phyloP scores from a whole-genome alignment of 2,329 filamentous ascomycete genomes.

The Claviceps humidiphila region DNA sequence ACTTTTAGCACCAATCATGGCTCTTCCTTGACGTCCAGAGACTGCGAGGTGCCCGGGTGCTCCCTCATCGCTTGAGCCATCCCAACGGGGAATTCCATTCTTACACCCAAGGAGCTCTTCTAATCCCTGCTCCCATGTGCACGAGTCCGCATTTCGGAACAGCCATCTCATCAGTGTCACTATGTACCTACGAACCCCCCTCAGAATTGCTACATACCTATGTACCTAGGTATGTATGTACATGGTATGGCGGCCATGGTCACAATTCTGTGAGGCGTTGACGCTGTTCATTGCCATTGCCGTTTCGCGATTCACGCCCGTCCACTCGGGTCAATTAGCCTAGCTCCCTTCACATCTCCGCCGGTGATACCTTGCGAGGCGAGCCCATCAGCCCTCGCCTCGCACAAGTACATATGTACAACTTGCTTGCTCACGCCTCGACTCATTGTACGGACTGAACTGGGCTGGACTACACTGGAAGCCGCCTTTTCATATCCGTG shows the following conservation, averaged over 20 bases:
- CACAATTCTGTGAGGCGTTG: too few species aligned
- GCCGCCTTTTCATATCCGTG: neutral
- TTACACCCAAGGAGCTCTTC: neutral
- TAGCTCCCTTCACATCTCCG: neutral
- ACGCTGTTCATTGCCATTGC: too few species aligned
- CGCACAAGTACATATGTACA: neutral
- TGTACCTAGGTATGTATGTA: too few species aligned
- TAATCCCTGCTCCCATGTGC: constrained; percentile 6
- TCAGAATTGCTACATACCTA: too few species aligned
- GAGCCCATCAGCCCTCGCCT: neutral
- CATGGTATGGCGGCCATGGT: too few species aligned
- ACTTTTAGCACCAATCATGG: constrained; percentile 1
- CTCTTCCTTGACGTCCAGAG: neutral
- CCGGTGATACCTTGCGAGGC: neutral
- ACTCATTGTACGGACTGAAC: neutral
- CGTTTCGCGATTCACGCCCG: too few species aligned
- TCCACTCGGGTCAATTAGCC: too few species aligned
- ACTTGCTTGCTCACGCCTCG: neutral
- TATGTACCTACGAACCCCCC: neutral
- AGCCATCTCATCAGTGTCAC: neutral
- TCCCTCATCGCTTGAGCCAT: neutral
- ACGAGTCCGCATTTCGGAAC: neutral
- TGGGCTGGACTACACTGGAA: neutral
- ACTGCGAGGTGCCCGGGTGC: neutral
- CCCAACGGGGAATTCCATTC: neutral